Evolutionary conservation across 306 rosid species (phyloP), one percentile per base, ranked within the genome.

Genomic region (Dryas drummondii): DNA sequence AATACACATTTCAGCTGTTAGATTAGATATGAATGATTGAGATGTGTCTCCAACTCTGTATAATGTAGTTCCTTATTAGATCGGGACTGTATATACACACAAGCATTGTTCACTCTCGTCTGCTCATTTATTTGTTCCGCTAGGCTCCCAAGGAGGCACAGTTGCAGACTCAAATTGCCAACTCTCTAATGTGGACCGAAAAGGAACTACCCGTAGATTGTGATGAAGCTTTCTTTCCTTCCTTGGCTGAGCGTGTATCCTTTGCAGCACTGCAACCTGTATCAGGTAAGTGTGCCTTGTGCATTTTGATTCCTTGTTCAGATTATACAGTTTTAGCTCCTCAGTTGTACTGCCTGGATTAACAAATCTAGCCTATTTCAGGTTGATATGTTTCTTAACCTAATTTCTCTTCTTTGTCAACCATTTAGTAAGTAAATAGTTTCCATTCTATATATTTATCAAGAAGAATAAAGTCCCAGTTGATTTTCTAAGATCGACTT

Each of bases 91-190:
- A 27, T 12, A 56, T 22, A 19, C 13, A 27, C 48, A 4, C 45
- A 14, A 6, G 67, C 26, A 37, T 15, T 42, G 22, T 62, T 62
- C 47, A 62, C 22, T 62, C 67, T 14, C 13, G 32, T 50, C 65
- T 77, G 49, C 66, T 57, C 47, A 4, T 46, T 27, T 13, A 42
- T 66, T 46, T 65, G 22, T 46, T 54, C 2, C 48, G 57, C 46
- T 42, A 86, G 89, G 83, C 83, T 56, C 89, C 89, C 19, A 86
- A 86, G 64, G 83, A 86, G 74, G 83, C 81, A 73, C 66, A 50
- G 22, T 71, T 86, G 79, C 89, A 82, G 79, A 86, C 89, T 59
- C 72, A 41, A 16, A 82, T 80, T 12, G 73, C 78, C 42, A 82
- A 80, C 76, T 86, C 89, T 53, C 72, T 86, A 6, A 61, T 32